Base-by-base conservation (phyloP, 495 filamentous ascomycete genomes). In the Hypoxylon fragiforme region DNA sequence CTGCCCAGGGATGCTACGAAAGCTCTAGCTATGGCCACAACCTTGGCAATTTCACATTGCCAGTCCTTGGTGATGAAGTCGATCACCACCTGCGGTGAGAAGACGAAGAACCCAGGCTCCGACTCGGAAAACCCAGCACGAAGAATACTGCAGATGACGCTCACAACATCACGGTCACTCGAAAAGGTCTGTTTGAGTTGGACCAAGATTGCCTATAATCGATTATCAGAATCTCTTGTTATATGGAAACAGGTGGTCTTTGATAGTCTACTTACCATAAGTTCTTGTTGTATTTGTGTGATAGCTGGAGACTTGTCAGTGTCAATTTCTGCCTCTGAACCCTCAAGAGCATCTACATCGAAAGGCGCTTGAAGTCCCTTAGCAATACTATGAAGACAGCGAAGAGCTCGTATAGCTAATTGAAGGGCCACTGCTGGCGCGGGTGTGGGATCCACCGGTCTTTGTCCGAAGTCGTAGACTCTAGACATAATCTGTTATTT, bases 71-170 rank as follows among this genome's bases (percentile, higher is more conserved):
- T 76, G 15, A 96, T 75, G 70, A 91, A 91, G 34, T 87, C 75
- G 16, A 86, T 84, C 0, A 89, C 85, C 36, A 87, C 73, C 4
- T 78, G 73, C 0, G 89, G 81, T 5, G 89, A 77, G 70, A 97
- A 81, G 48, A 92, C 83, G 72, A 97, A 85, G 28, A 90, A 71
- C 0, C 89, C 89, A 2, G 89, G 86, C 9, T 81, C 80, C 1
- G 74, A 80, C 67, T 97, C 94, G 1, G 85, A 85, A 62, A 89
- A 92, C 0, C 92, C 92, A 13, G 85, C 81, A 49, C 85, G 84
- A 45, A 92, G 75, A 22, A 95, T 83, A 52, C 81, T 79, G 70
- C 90, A 95, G 16, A 84, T 83, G 18, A 81, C 80, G 63, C 94
- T 90, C 14, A 91, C 81, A 13, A 92, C 81, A 36, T 87, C 85